Conservation (phyloP, 2,329 filamentous ascomycete species). For the Bipolaris victoriae region DNA sequence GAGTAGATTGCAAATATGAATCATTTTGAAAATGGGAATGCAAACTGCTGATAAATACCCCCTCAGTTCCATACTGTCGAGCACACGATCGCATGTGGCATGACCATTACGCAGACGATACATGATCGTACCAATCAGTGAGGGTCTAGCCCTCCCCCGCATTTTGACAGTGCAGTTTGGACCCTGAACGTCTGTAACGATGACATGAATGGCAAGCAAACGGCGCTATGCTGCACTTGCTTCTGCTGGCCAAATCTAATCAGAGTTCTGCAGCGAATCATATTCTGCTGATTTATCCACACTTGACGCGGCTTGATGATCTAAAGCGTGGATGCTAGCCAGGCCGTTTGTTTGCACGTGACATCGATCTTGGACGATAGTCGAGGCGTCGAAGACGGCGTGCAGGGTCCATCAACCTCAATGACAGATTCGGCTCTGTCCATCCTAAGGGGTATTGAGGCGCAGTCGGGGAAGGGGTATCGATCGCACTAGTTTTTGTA, state of each 20-base stretch:
- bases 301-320: constrained; percentile 1
- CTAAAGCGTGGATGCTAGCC: neutral
- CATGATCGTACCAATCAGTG: constrained; percentile 46
- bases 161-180: constrained; percentile 31
- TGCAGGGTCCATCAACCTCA: neutral
- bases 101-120: constrained; percentile 41
- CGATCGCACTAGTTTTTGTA: constrained; percentile 24
- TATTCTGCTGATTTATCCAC: constrained; percentile 7
- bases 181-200: constrained; percentile 35
- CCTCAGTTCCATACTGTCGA: constrained; percentile 24
- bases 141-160: constrained; percentile 39
- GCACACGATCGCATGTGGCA: constrained; percentile 32
- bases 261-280: constrained; percentile 19
- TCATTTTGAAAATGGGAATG: neutral
- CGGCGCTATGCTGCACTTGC: constrained; percentile 2
- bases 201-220: constrained; percentile 28
- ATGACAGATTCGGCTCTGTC: neutral
- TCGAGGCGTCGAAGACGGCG: constrained; percentile 8
- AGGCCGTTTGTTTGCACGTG: constrained; percentile 4
- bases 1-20: neutral
- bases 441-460: neutral
- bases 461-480: neutral
- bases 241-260: constrained; percentile 7
- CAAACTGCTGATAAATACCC: constrained; percentile 23
- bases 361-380: constrained; percentile 13